Percentiles rank a stretch among this genome's conserved stretches.
These are phyloP conservation scores for Fusarium oligoseptatum DNA, from an alignment of 2,329 filamentous ascomycete genomes.

Conservation along the genomic window DNA sequence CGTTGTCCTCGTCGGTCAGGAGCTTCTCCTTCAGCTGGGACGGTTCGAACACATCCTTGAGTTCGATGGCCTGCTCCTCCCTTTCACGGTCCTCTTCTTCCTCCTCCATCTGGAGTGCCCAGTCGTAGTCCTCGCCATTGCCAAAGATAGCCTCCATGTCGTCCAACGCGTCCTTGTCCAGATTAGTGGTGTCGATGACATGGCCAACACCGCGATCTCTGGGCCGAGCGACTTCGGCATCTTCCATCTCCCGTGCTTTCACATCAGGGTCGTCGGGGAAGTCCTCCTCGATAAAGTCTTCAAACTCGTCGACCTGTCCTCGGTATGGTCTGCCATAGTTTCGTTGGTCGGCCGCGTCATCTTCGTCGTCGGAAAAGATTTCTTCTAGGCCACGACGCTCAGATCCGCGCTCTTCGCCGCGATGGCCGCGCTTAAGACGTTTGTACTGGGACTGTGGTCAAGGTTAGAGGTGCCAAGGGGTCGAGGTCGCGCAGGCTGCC, in stretches of 20 bases:
- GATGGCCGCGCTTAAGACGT: slow-evolving; percentile 91
- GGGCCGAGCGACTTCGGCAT: slow-evolving; percentile 88
- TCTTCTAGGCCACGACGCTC: slow-evolving; percentile 83
- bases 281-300: slow-evolving; percentile 97
- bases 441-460: slow-evolving; percentile 85
- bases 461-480: slow-evolving; percentile 6
- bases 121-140: slow-evolving; percentile 94
- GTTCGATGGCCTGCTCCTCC: slow-evolving; percentile 86
- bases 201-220: slow-evolving; percentile 77
- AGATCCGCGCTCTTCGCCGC: slow-evolving; percentile 74
- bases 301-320: slow-evolving; percentile 81
- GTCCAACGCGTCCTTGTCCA: slow-evolving; percentile 93
- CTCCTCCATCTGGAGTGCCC: slow-evolving; percentile 90
- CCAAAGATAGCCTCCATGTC: slow-evolving; percentile 98
- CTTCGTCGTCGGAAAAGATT: slow-evolving; percentile 96
- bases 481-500: neutral
- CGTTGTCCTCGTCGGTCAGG: slow-evolving; percentile 94
- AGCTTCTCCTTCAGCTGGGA: slow-evolving; percentile 94
- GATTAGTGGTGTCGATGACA: slow-evolving; percentile 82
- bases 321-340: slow-evolving; percentile 68
- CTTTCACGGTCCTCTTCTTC: slow-evolving; percentile 83
- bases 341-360: slow-evolving; percentile 72
- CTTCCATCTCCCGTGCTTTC: slow-evolving; percentile 80
- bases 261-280: slow-evolving; percentile 89
- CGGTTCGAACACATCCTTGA: slow-evolving; percentile 98